Conservation (phyloP, 768 basidiomycete genomes). For the Gymnopilus dilepis region DNA sequence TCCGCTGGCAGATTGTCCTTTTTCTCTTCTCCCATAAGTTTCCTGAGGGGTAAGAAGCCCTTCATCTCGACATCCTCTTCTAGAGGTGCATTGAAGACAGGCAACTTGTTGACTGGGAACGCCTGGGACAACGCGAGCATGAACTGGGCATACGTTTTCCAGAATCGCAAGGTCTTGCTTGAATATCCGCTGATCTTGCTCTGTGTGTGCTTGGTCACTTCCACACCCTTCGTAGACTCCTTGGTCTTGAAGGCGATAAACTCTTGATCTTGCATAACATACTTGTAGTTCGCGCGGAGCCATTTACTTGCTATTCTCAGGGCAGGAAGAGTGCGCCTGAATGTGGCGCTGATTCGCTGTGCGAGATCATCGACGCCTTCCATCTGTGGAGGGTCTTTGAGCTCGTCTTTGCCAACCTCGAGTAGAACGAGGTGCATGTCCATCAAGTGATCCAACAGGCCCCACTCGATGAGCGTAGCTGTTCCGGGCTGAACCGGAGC, state of each 20-base stretch:
- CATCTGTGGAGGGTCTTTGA: constrained; percentile 58
- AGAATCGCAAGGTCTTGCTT: constrained; percentile 59
- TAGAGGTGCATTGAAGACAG: constrained; percentile 61
- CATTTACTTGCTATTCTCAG: constrained; percentile 90
- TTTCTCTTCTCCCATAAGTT: constrained; percentile 51
- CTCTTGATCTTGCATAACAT: constrained; percentile 55
- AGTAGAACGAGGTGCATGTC: constrained; percentile 67
- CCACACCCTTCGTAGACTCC: constrained; percentile 33
- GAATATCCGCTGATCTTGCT: constrained; percentile 43
- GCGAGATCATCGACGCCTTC: constrained; percentile 70
- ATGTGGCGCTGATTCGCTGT: constrained; percentile 82
- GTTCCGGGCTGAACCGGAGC: constrained; percentile 36
- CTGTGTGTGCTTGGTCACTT: constrained; percentile 34
- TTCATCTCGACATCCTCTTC: constrained; percentile 92
- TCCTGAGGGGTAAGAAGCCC: constrained; percentile 85
- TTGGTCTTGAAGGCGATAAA: constrained; percentile 38
- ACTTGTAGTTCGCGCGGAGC: constrained; percentile 78
- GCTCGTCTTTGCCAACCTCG: constrained; percentile 65
- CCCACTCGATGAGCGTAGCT: constrained; percentile 58
- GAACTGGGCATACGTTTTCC: constrained; percentile 74
- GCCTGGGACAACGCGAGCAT: constrained; percentile 58
- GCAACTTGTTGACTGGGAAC: constrained; percentile 73
- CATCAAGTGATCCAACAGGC: constrained; percentile 71
- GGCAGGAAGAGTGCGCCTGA: constrained; percentile 85
- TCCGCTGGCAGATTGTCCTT: constrained; percentile 29